Conservation (phyloP, 2,329 filamentous ascomycete genomes). For the Incumbomyces delicatus region DNA sequence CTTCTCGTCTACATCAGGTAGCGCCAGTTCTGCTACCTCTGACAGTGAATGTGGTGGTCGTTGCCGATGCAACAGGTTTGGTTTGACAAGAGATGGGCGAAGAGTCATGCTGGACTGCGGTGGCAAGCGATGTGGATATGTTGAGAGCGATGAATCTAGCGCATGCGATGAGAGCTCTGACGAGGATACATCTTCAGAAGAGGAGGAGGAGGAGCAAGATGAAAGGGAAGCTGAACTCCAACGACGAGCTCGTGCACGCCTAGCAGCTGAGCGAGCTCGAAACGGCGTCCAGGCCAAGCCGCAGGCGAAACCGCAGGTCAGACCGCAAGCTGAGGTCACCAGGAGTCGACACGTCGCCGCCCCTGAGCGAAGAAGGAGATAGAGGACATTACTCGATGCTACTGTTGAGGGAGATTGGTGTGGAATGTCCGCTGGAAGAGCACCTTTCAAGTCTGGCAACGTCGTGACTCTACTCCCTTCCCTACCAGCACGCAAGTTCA, state of each 20-base stretch:
- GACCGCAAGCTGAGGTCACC: not conserved
- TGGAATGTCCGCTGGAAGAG: not conserved
- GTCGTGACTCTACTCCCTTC: not conserved
- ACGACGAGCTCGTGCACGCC: conserved; percentile 9
- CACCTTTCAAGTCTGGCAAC: not conserved
- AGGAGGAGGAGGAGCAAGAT: conserved; percentile 10
- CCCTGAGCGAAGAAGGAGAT: conserved; percentile 8
- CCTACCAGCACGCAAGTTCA: not conserved
- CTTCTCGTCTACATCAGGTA: conserved; percentile 46
- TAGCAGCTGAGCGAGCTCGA: conserved; percentile 10
- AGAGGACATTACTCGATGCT: not conserved
- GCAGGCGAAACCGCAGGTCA: not conserved
- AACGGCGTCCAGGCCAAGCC: not conserved
- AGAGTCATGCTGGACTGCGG: conserved; percentile 95
- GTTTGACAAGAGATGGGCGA: conserved; percentile 86
- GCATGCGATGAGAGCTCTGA: conserved; percentile 15
- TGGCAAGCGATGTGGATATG: conserved; percentile 75
- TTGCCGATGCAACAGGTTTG: conserved; percentile 93
- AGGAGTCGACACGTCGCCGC: conserved; percentile 4
- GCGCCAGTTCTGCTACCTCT: conserved; percentile 56
- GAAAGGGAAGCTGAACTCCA: conserved; percentile 2
- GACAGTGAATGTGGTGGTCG: conserved; percentile 35
- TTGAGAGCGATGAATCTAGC: conserved; percentile 14
- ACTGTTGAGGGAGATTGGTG: not conserved
- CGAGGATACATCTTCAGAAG: conserved; percentile 13